Base-by-base conservation (phyloP, 192 early-diverging fungal genomes). In the Coemansia sp. region DNA sequence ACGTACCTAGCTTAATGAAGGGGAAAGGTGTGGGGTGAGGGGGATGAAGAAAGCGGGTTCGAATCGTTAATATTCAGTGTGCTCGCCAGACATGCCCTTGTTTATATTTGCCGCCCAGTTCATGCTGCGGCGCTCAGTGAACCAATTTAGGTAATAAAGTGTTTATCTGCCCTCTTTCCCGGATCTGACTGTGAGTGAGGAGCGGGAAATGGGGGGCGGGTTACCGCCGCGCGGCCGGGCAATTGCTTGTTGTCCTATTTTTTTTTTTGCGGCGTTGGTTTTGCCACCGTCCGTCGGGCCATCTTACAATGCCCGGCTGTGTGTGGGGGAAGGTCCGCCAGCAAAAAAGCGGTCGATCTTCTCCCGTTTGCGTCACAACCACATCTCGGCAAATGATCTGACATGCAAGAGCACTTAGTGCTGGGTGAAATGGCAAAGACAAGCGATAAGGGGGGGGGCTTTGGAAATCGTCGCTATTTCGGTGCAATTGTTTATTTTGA, bases 221-320 rank as follows among this genome's bases (percentile, higher is more conserved):
- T 56, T 56, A 56, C 53, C 53, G 53, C 53, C 53, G 53, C 53
- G 53, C 53, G 27, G 29, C 53, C 53, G 53, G 53, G 18, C 45
- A 15, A 22, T 49, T 49, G 30, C 53, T 32, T 56, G 53, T 34
- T 56, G 53, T 56, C 2, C 27, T 27, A 27, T 27, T 18, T n/a
- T 5, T 22, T 45, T 15, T 16, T 29, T 56, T 30, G 53, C 53
- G 13, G 53, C 29, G 13, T 56, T 34, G 53, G 53, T 22, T 1
- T 12, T 56, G 50, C 50, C 50, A 29, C 30, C 50, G 15, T 13
- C 15, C 24, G 53, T 56, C 53, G 53, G 53, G 15, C 53, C 53
- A 56, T 34, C 29, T 34, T 15, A 56, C 53, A 56, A 56, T 56
- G 29, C 12, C 32, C 29, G 32, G 27, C 30, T 16, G 32, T 32